Evolutionary conservation across 345 rosid genomes (phyloP).

Genomic region (Eucalyptus melliodora): DNA sequence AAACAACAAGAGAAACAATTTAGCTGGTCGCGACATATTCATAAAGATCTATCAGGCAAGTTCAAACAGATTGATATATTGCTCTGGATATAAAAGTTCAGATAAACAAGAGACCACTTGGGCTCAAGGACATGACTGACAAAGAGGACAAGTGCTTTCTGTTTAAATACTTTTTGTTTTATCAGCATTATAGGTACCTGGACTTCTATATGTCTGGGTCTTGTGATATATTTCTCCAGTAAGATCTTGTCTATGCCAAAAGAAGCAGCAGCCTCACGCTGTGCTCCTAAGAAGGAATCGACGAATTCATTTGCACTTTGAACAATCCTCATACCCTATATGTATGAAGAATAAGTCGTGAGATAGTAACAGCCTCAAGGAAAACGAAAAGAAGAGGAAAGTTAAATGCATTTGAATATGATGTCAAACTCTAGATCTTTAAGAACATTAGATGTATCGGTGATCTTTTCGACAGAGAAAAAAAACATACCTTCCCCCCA

Average conservation of each 20-base stretch:
- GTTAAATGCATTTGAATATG: no score
- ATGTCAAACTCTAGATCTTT: neutral
- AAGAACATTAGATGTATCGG: neutral
- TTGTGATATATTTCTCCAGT: constrained; percentile 86
- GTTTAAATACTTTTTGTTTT: neutral
- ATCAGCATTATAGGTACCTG: constrained; percentile 32
- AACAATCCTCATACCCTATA: constrained; percentile 34
- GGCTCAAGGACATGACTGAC: neutral
- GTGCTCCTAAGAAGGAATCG: constrained; percentile 88
- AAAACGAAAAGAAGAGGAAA: no score
- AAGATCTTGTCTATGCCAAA: constrained; percentile 80
- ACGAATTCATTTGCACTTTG: constrained; percentile 34
- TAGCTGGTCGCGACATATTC: neutral
- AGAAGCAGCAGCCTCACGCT: constrained; percentile 92
- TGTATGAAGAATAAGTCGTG: no score
- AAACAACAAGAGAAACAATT: neutral
- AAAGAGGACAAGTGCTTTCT: neutral
- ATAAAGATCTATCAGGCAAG: neutral
- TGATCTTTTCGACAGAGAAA: neutral
- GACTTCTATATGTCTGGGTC: constrained; percentile 92
- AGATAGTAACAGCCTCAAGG: no score
- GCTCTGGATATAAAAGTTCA: neutral
- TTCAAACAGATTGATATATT: neutral
- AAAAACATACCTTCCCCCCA: constrained; percentile 64
- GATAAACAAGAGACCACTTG: neutral